phyloP scores from a whole-genome alignment of 2,329 filamentous ascomycete genomes.

The Paecilomyces dactylethromorphus region DNA sequence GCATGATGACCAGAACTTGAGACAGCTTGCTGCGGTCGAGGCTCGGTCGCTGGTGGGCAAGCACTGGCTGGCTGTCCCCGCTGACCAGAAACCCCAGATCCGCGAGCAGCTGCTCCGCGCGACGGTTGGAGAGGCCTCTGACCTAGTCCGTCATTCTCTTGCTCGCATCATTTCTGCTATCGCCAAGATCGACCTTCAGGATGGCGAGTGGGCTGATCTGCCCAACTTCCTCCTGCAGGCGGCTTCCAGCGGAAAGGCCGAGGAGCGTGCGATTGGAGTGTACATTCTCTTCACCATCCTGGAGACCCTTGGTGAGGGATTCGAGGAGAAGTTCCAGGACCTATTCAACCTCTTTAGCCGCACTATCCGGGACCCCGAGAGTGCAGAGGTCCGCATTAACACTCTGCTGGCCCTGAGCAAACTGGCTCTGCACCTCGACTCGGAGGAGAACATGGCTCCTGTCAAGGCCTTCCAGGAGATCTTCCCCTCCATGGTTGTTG shows the following conservation, averaged over 20 bases:
- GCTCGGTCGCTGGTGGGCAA: slow-evolving; percentile 73
- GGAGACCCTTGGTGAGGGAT: slow-evolving; percentile 78
- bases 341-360: slow-evolving; percentile 78
- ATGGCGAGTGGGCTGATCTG: slow-evolving; percentile 79
- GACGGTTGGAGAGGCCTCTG: slow-evolving; percentile 70
- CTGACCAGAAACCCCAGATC: slow-evolving; percentile 70
- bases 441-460: slow-evolving; percentile 72
- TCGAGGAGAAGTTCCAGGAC: slow-evolving; percentile 71
- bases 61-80: slow-evolving; percentile 73
- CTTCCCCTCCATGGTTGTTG: slow-evolving; percentile 80
- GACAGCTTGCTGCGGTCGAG: slow-evolving; percentile 89
- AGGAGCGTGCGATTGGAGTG: slow-evolving; percentile 81
- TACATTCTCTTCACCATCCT: slow-evolving; percentile 91
- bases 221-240: slow-evolving; percentile 73
- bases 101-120: slow-evolving; percentile 78
- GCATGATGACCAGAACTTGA: slow-evolving; percentile 63
- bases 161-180: slow-evolving; percentile 84
- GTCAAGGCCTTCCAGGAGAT: slow-evolving; percentile 71
- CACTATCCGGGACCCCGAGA: slow-evolving; percentile 85
- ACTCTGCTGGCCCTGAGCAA: slow-evolving; percentile 86
- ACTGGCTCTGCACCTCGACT: slow-evolving; percentile 78
- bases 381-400: slow-evolving; percentile 88
- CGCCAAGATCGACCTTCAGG: slow-evolving; percentile 76
- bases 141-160: slow-evolving; percentile 75
- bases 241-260: slow-evolving; percentile 64